Base-by-base conservation (phyloP, 305 asterid genomes). In the Fraxinus latifolia region DNA sequence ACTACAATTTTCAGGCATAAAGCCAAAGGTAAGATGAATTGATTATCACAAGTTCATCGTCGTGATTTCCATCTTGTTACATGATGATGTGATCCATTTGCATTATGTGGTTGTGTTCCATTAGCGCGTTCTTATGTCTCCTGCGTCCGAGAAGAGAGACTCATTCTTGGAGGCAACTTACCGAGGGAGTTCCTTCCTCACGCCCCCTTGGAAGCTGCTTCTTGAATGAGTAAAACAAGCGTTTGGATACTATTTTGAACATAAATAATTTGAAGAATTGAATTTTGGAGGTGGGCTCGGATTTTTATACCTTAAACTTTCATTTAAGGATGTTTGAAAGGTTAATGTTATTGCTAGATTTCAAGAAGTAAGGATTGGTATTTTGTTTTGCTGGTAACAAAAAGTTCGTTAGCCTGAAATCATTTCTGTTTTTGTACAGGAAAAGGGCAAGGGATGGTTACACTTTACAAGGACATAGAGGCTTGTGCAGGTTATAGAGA, bases 401-500 rank as follows among this genome's bases (percentile, higher is more conserved):
- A 21, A 58, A 55, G 72, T 23, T 62, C 71, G 7, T 62, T 62
- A 62, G 5, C 33, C 33, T 7, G n/a, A 62, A 23, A 62, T 62
- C 72, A 9, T 62, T 62, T 7, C 15, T 21, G 31, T 62, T 62
- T 76, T 19, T 33, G 65, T 7, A 83, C 89, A 89, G 95, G 76
- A 74, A 87, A 82, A 79, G 39, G 86, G 37, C 74, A 81, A 0
- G 91, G 93, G 21, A 81, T 91, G 34, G 88, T 87, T 27, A 65
- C 68, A 34, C 85, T 93, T 33, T 88, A 87, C 86, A 84, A 87
- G 82, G 95, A 93, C 67, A 83, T 89, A 87, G 94, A 91, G 87
- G 92, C 89, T 31, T 89, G 91, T 70, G 89, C 84, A 74, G 95
- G 88, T 76, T 90, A 91, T 85, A 81, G 31, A 83, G 92, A 91